These are phyloP conservation scores for Inga leiocalycina DNA, from an alignment of 306 rosid species.

Conservation along the genomic window DNA sequence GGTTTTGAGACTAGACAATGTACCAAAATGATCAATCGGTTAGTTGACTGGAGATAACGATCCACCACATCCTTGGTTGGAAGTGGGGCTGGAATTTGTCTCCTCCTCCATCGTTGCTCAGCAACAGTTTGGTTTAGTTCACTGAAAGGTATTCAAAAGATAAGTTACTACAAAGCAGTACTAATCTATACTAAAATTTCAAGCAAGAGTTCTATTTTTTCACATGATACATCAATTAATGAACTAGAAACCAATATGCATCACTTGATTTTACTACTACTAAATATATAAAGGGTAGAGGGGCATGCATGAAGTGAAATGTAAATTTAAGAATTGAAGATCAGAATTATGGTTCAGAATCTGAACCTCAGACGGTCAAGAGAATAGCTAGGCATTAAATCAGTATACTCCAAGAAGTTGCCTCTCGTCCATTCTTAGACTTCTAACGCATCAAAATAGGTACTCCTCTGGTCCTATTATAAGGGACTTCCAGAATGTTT, in stretches of 20 bases:
- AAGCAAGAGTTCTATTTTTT: slow-evolving; percentile 27
- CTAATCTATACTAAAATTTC: slow-evolving; percentile 17
- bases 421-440: slow-evolving; percentile 1
- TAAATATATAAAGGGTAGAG: slow-evolving; percentile 4
- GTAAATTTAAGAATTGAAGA: background rate
- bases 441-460: background rate
- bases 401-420: slow-evolving; percentile 6
- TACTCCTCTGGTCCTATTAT: no score
- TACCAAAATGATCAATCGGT: slow-evolving; percentile 90
- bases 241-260: slow-evolving; percentile 14
- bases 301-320: background rate
- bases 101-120: slow-evolving; percentile 50
- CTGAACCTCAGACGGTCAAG: slow-evolving; percentile 3
- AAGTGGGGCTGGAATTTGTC: slow-evolving; percentile 64
- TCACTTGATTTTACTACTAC: slow-evolving; percentile 5
- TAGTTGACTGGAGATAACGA: slow-evolving; percentile 58
- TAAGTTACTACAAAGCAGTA: slow-evolving; percentile 24
- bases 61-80: slow-evolving; percentile 59
- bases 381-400: background rate
- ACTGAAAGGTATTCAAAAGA: slow-evolving; percentile 50
- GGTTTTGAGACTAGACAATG: slow-evolving; percentile 28
- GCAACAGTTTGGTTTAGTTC: slow-evolving; percentile 83
- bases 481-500: no score
- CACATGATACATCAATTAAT: slow-evolving; percentile 17
- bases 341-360: background rate